Evolutionary conservation across 306 rosid genomes (phyloP).

Genomic region (Hippophae gyantsensis): DNA sequence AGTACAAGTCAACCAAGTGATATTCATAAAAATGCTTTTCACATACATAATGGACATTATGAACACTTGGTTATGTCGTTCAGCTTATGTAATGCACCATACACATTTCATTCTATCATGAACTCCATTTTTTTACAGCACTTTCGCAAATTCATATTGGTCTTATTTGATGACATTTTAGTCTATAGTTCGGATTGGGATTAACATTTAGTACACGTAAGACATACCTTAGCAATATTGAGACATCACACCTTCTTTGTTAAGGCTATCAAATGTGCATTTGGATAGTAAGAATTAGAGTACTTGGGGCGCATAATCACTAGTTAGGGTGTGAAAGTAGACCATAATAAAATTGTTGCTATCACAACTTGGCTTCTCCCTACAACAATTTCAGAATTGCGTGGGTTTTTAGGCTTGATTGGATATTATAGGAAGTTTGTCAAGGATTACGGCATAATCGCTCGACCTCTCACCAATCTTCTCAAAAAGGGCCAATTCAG

Average conservation of each 20-base stretch:
- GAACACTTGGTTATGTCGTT: not conserved
- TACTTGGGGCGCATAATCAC: not conserved
- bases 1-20: not conserved
- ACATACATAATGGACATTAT: not conserved
- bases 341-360: not conserved
- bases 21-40: conserved; percentile 6
- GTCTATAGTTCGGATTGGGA: conserved; percentile 1
- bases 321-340: not conserved
- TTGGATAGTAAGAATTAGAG: not conserved
- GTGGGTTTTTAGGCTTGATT: conserved; percentile 3
- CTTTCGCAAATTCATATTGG: not conserved
- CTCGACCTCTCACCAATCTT: too few relatives aligned
- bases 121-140: not conserved
- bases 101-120: not conserved
- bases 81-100: not conserved
- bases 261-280: conserved; percentile 4
- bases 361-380: not conserved
- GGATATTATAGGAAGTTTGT: not conserved
- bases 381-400: not conserved
- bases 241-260: conserved; percentile 2
- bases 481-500: not conserved
- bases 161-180: conserved; percentile 1
- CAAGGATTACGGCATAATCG: too few relatives aligned
- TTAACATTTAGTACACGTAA: not conserved
- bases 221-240: not conserved